These are phyloP conservation scores for Nannizzia gypsea DNA, from an alignment of 2,329 filamentous ascomycete species.

Conservation along the genomic window DNA sequence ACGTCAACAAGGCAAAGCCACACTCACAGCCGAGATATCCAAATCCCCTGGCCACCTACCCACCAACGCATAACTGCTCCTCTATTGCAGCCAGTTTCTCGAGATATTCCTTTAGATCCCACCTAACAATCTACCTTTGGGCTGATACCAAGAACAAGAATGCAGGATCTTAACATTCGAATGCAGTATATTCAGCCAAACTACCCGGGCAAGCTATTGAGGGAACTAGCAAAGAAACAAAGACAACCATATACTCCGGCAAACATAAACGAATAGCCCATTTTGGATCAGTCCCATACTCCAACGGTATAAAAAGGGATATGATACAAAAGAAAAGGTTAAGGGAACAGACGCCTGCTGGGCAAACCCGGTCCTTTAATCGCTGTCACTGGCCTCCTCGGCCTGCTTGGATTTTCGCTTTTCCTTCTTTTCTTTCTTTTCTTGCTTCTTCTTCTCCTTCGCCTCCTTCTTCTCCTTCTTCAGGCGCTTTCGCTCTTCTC, in stretches of 20 bases:
- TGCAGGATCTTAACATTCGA: background rate
- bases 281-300: slow-evolving; percentile 6
- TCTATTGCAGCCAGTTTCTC: too few relatives aligned
- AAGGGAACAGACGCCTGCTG: slow-evolving; percentile 8
- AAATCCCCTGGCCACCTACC: too few relatives aligned
- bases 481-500: slow-evolving; percentile 38
- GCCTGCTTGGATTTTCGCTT: slow-evolving; percentile 49
- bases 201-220: slow-evolving; percentile 1
- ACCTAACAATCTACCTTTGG: too few relatives aligned
- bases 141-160: too few relatives aligned
- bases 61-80: too few relatives aligned
- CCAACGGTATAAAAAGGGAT: slow-evolving; percentile 16
- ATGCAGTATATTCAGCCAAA: background rate
- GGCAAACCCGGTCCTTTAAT: slow-evolving; percentile 30
- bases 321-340: slow-evolving; percentile 30
- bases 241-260: background rate
- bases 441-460: slow-evolving; percentile 60
- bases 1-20: too few relatives aligned
- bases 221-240: background rate
- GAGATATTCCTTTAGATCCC: too few relatives aligned
- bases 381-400: slow-evolving; percentile 42
- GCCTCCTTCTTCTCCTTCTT: slow-evolving; percentile 46
- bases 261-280: background rate
- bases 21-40: too few relatives aligned
- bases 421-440: slow-evolving; percentile 47